Percentiles rank a stretch among this genome's conserved stretches.
Evolutionary conservation across 176 grass and related monocot genomes (phyloP).

Genomic region (Raddia distichophylla): DNA sequence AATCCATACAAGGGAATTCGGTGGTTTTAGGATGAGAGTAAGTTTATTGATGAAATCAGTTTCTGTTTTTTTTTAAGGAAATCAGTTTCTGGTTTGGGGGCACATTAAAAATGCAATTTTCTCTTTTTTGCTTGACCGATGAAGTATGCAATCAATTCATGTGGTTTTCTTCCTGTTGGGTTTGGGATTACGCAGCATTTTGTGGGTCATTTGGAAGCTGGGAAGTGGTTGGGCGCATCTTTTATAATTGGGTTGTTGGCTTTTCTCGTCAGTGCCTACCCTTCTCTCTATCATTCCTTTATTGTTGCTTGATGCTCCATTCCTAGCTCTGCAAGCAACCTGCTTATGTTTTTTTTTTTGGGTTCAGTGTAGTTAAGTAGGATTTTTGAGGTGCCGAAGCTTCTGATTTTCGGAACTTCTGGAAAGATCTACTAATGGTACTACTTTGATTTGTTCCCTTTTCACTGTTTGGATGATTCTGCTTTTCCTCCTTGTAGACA

Average conservation of each 20-base stretch:
- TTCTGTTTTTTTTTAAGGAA: background rate
- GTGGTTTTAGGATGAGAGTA: background rate
- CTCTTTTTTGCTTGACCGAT: constrained; percentile 2
- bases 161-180: constrained; percentile 33
- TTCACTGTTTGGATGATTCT: background rate
- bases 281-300: constrained; percentile 43
- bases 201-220: constrained; percentile 30
- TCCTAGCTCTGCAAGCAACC: constrained; percentile 51
- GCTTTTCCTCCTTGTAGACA: background rate
- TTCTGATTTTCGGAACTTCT: constrained; percentile 2
- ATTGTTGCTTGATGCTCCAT: constrained; percentile 28
- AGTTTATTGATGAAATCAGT: background rate
- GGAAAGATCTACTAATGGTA: constrained; percentile 2
- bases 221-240: constrained; percentile 51
- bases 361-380: background rate
- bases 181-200: constrained; percentile 39
- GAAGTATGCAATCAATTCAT: constrained; percentile 37
- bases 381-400: constrained; percentile 8
- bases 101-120: background rate
- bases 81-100: background rate
- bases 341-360: background rate
- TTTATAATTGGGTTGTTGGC: constrained; percentile 52
- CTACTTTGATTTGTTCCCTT: constrained; percentile 2
- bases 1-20: constrained; percentile 1
- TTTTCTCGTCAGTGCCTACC: constrained; percentile 53